These are phyloP conservation scores for Phytophthora syringae DNA, from an alignment of 352 stramenopile genomes.

Conservation along the genomic window DNA sequence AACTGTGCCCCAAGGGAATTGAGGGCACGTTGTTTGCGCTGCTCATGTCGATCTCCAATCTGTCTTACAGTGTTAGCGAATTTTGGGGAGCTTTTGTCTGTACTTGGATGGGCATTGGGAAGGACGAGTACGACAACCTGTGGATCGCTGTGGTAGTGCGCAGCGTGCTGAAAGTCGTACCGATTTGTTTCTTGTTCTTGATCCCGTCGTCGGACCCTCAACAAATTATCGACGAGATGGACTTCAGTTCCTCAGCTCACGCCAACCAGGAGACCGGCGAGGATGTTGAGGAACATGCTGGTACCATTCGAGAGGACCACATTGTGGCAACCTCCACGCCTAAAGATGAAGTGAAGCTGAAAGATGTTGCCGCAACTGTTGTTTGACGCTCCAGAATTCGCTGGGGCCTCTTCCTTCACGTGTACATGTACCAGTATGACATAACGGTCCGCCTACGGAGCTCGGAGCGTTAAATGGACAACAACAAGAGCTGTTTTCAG, in stretches of 20 bases:
- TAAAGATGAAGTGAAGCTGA: constrained; percentile 32
- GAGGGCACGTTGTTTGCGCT: constrained; percentile 97
- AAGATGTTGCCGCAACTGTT: constrained; percentile 24
- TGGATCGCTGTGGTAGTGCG: constrained; percentile 92
- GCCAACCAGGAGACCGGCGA: constrained; percentile 20
- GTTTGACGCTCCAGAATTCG: constrained; percentile 17
- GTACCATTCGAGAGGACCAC: constrained; percentile 54
- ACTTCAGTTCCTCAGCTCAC: constrained; percentile 43
- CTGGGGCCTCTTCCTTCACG: not conserved
- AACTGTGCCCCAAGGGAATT: constrained; percentile 94
- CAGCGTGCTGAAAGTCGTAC: constrained; percentile 91
- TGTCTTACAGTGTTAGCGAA: constrained; percentile 92
- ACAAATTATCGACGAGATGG: constrained; percentile 74
- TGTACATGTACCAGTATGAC: too few species aligned
- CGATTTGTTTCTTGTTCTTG: constrained; percentile 90
- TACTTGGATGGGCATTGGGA: constrained; percentile 87
- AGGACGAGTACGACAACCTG: constrained; percentile 92
- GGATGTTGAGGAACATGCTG: constrained; percentile 32
- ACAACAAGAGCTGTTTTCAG: not conserved
- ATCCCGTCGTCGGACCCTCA: constrained; percentile 78
- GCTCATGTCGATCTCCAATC: constrained; percentile 98
- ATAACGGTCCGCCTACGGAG: not conserved
- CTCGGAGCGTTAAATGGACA: not conserved
- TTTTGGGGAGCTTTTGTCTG: constrained; percentile 94
- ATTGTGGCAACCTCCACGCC: constrained; percentile 42